A percentile compares a stretch with the other conserved stretches of the same genome.
phyloP scores from a whole-genome alignment of 2,329 filamentous ascomycete species.

The Colletotrichum higginsianum region DNA sequence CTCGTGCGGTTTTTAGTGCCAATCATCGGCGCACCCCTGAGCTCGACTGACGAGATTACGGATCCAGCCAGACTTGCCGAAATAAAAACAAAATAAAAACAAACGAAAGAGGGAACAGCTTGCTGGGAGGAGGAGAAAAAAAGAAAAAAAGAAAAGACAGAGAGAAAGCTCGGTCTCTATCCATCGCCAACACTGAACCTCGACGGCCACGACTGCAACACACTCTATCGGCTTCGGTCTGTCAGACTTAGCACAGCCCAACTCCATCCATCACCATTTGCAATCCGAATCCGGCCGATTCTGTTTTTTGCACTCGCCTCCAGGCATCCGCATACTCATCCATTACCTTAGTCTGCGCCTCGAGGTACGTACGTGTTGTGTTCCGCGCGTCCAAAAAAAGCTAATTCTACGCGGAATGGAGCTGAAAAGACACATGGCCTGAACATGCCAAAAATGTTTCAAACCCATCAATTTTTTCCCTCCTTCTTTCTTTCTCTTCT shows the following conservation, averaged over 20 bases:
- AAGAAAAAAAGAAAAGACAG: constrained; percentile 9
- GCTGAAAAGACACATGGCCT: constrained; percentile 42
- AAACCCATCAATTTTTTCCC: constrained; percentile 5
- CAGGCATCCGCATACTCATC: neutral
- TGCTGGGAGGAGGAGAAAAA: neutral
- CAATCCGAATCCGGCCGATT: neutral
- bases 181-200: neutral
- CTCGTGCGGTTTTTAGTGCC: constrained; percentile 33
- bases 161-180: neutral
- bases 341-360: constrained; percentile 1
- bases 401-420: constrained; percentile 40
- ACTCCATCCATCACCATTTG: neutral
- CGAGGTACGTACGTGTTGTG: constrained; percentile 26
- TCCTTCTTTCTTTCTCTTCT: neutral
- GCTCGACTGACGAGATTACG: constrained; percentile 38
- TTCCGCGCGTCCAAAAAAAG: constrained; percentile 31
- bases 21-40: constrained; percentile 32
- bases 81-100: neutral
- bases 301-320: neutral
- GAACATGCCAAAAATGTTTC: constrained; percentile 38
- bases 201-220: constrained; percentile 21
- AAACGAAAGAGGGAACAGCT: constrained; percentile 20
- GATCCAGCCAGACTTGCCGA: constrained; percentile 28
- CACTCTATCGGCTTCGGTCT: constrained; percentile 21
- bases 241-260: neutral